Percentiles rank a stretch among this genome's conserved stretches.
These are phyloP conservation scores for Aspergillus sp. DNA, from an alignment of 2,329 filamentous ascomycete species.

Conservation along the genomic window DNA sequence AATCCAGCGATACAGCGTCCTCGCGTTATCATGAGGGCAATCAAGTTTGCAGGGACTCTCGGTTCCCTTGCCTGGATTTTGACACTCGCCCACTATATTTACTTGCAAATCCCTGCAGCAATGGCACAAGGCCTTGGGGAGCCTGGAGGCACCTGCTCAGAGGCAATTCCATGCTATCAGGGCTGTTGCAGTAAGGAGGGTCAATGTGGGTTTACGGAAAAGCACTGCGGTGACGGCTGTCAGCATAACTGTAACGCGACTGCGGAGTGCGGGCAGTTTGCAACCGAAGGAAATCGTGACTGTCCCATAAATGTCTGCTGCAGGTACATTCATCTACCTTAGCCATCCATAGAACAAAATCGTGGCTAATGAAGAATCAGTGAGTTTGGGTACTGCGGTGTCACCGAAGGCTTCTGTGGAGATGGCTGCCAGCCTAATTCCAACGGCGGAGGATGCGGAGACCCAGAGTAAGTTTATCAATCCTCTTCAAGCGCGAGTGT, in stretches of 20 bases:
- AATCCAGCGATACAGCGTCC: too few relatives aligned
- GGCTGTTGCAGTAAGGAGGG: conserved; percentile 1
- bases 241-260: conserved; percentile 2
- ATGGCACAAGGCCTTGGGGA: neutral
- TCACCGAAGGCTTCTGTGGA: neutral
- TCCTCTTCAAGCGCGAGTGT: neutral
- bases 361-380: neutral
- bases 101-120: neutral
- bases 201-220: neutral
- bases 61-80: neutral
- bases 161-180: neutral
- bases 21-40: too few relatives aligned
- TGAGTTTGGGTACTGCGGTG: conserved; percentile 2
- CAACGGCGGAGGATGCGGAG: neutral
- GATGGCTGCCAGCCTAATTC: conserved; percentile 5
- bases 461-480: neutral
- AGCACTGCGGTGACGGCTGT: conserved; percentile 1
- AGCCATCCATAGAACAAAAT: neutral
- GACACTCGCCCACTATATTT: neutral
- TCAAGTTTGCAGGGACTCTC: too few relatives aligned
- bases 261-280: neutral
- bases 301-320: conserved; percentile 3
- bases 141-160: conserved; percentile 1
- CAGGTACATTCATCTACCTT: neutral
- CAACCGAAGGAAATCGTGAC: neutral